phyloP scores from a whole-genome alignment of 768 basidiomycete species.

The Pleurotus pulmonarius region DNA sequence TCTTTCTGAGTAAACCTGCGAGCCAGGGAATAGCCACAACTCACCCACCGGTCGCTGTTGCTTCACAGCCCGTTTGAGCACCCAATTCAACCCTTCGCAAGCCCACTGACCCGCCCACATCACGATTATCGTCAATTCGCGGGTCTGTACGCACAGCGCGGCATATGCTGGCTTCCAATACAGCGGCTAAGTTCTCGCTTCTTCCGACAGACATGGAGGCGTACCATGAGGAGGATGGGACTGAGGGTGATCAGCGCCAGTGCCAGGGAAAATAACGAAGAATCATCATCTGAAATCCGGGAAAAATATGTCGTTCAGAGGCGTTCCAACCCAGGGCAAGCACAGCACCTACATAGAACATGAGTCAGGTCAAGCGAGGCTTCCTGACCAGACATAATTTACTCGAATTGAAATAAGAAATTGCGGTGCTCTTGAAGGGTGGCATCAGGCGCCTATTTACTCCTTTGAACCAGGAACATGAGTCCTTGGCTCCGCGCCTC shows the following conservation, averaged over 20 bases:
- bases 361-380: slow-evolving; percentile 64
- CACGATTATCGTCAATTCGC: slow-evolving; percentile 73
- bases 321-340: background rate
- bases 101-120: slow-evolving; percentile 83
- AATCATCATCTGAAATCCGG: slow-evolving; percentile 50
- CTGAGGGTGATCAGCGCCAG: slow-evolving; percentile 65
- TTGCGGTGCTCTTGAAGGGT: too few relatives aligned
- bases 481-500: too few relatives aligned
- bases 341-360: slow-evolving; percentile 49
- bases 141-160: slow-evolving; percentile 66
- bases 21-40: background rate
- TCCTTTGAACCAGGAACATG: too few relatives aligned
- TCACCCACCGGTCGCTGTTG: slow-evolving; percentile 66
- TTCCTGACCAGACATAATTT: slow-evolving; percentile 10
- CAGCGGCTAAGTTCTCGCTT: background rate
- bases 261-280: slow-evolving; percentile 50
- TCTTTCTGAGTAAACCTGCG: background rate
- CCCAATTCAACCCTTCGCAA: slow-evolving; percentile 67
- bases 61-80: slow-evolving; percentile 64
- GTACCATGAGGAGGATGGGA: slow-evolving; percentile 71
- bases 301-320: background rate
- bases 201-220: slow-evolving; percentile 9
- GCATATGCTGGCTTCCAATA: slow-evolving; percentile 69
- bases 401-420: too few relatives aligned
- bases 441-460: too few relatives aligned